Conservation (phyloP, 148 eudicot species). For the Fagopyrum homotropicum region DNA sequence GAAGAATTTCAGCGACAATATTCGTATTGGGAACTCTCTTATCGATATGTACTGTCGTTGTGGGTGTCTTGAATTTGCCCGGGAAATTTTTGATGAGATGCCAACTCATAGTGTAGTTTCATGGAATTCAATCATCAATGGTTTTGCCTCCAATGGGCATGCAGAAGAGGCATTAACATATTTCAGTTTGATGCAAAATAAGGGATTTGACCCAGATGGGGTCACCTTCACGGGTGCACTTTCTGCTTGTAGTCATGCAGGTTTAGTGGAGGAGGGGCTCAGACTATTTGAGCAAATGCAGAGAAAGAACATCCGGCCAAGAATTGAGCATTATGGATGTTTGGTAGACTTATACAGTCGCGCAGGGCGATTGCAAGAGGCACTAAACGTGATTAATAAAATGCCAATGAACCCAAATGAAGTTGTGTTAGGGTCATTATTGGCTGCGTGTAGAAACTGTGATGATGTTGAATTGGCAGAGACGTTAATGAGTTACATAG, state of each 20-base stretch:
- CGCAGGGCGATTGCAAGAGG: constrained; percentile 46
- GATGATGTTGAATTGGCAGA: constrained; percentile 47
- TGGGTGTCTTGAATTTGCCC: constrained; percentile 50
- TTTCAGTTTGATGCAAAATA: constrained; percentile 35
- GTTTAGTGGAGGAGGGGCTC: constrained; percentile 45
- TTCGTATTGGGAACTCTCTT: constrained; percentile 42
- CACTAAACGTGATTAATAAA: constrained; percentile 29
- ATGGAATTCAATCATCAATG: constrained; percentile 60
- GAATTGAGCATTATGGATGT: constrained; percentile 68
- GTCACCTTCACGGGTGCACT: constrained; percentile 54
- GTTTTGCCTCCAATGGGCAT: constrained; percentile 49
- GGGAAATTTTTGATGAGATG: constrained; percentile 43
- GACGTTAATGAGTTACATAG: constrained; percentile 29
- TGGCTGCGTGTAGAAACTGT: constrained; percentile 43
- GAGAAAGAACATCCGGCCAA: constrained; percentile 32
- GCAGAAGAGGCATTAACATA: constrained; percentile 34
- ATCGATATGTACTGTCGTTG: constrained; percentile 66
- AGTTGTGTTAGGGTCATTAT: constrained; percentile 41
- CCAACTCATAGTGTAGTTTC: constrained; percentile 38
- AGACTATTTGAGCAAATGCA: constrained; percentile 36
- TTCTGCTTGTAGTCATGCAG: constrained; percentile 63
- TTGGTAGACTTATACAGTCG: constrained; percentile 57
- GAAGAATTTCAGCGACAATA: constrained; percentile 23
- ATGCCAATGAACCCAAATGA: constrained; percentile 57
- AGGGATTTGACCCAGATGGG: constrained; percentile 48